Percentiles rank a stretch among this genome's conserved stretches.
phyloP scores from a whole-genome alignment of 768 basidiomycete genomes.

The Tephrocybe sp. region DNA sequence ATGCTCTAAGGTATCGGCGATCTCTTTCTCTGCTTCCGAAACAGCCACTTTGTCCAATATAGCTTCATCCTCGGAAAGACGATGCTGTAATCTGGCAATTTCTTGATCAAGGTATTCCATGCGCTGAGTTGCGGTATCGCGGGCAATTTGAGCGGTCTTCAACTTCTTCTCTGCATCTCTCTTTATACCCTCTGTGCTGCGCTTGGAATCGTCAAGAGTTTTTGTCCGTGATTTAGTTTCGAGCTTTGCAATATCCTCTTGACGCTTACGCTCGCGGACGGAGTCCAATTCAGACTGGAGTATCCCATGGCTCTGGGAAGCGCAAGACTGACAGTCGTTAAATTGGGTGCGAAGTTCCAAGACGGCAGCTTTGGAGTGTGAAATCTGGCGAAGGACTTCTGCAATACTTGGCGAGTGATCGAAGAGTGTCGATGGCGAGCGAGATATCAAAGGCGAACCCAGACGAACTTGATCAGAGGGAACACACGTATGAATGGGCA shows the following conservation, averaged over 20 bases:
- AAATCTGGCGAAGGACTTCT: slow-evolving; percentile 77
- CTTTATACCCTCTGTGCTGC: slow-evolving; percentile 75
- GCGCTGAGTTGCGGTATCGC: slow-evolving; percentile 60
- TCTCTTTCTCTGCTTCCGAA: slow-evolving; percentile 54
- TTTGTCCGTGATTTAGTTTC: slow-evolving; percentile 87
- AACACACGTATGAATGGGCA: slow-evolving; percentile 26
- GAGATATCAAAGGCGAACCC: slow-evolving; percentile 31
- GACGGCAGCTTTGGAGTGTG: slow-evolving; percentile 57
- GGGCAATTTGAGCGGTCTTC: slow-evolving; percentile 61
- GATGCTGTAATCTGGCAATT: slow-evolving; percentile 54
- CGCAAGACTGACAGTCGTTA: slow-evolving; percentile 53
- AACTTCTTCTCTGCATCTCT: slow-evolving; percentile 89
- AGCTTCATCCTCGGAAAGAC: slow-evolving; percentile 54
- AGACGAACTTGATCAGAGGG: slow-evolving; percentile 28
- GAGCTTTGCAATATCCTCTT: slow-evolving; percentile 76
- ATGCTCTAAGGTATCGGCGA: slow-evolving; percentile 49
- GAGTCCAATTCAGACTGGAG: slow-evolving; percentile 77
- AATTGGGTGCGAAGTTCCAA: slow-evolving; percentile 72
- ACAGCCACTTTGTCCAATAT: slow-evolving; percentile 43
- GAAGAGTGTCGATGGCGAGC: slow-evolving; percentile 43
- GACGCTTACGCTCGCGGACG: slow-evolving; percentile 71
- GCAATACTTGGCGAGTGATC: slow-evolving; percentile 72
- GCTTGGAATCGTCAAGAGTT: slow-evolving; percentile 81
- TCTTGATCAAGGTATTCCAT: slow-evolving; percentile 63
- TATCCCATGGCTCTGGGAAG: slow-evolving; percentile 58